phyloP scores from a whole-genome alignment of 2,329 filamentous ascomycete species.

The Sclerotiophoma versabilis region DNA sequence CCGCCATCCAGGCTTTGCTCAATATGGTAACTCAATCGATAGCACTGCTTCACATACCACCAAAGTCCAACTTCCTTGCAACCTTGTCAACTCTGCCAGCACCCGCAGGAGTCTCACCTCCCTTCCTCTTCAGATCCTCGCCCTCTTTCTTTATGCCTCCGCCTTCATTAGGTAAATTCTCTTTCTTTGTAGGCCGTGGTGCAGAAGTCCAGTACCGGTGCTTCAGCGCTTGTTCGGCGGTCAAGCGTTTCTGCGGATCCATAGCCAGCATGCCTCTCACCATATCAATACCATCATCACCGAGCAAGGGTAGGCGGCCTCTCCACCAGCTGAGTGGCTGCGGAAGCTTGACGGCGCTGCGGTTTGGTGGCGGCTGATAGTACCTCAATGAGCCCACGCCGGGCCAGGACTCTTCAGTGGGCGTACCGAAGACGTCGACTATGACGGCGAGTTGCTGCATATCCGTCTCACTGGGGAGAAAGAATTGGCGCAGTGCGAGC shows the following conservation, averaged over 20 bases:
- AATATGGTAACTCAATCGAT: neutral
- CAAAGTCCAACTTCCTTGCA: conserved; percentile 71
- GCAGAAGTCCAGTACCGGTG: conserved; percentile 88
- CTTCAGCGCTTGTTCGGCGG: conserved; percentile 76
- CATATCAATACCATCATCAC: conserved; percentile 83
- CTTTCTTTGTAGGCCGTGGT: conserved; percentile 81
- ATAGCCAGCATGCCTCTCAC: conserved; percentile 84
- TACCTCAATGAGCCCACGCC: conserved; percentile 81
- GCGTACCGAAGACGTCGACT: conserved; percentile 84
- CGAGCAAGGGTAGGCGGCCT: conserved; percentile 78
- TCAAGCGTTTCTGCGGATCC: conserved; percentile 85
- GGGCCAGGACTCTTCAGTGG: conserved; percentile 94
- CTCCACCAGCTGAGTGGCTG: conserved; percentile 78
- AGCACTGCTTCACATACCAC: conserved; percentile 20
- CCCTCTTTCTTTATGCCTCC: conserved; percentile 75
- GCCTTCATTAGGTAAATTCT: conserved; percentile 80
- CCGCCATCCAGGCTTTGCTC: neutral
- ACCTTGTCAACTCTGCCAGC: conserved; percentile 74
- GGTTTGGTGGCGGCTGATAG: conserved; percentile 72
- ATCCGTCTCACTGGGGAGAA: conserved; percentile 83
- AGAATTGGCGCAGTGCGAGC: conserved; percentile 81
- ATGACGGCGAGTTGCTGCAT: conserved; percentile 87
- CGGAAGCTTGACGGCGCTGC: conserved; percentile 58
- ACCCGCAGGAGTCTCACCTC: conserved; percentile 68
- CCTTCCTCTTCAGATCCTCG: conserved; percentile 79